A percentile compares a stretch with the other conserved stretches of the same genome.
These are phyloP conservation scores for Monotropa hypopitys DNA, from an alignment of 179 eudicot genomes.

Conservation along the genomic window DNA sequence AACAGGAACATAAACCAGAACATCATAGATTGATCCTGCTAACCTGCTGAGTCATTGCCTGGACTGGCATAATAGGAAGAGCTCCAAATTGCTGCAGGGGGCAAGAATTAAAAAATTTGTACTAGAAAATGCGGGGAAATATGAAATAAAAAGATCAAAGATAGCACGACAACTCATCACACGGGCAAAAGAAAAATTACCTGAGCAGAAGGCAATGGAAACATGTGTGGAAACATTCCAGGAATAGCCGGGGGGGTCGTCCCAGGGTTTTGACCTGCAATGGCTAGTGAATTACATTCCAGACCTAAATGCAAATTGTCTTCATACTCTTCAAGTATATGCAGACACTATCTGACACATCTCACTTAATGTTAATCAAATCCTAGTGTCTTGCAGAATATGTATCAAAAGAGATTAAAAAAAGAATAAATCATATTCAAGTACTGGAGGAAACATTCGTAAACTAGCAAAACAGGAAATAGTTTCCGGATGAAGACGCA, in stretches of 20 bases:
- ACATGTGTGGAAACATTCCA: slow-evolving; percentile 76
- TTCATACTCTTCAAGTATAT: neutral
- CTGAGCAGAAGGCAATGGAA: slow-evolving; percentile 50
- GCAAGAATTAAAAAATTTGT: neutral
- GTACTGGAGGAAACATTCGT: slow-evolving; percentile 16
- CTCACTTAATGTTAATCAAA: neutral
- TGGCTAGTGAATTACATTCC: slow-evolving; percentile 25
- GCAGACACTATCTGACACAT: neutral
- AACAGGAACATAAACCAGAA: neutral
- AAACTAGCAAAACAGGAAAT: slow-evolving; percentile 54
- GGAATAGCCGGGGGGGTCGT: slow-evolving; percentile 57
- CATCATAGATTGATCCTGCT: neutral
- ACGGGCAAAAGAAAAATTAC: slow-evolving; percentile 15
- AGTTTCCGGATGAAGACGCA: slow-evolving; percentile 65
- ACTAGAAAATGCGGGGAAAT: neutral
- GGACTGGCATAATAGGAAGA: slow-evolving; percentile 91
- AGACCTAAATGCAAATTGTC: neutral
- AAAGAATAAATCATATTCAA: slow-evolving; percentile 15
- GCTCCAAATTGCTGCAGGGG: slow-evolving; percentile 46
- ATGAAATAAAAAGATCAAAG: neutral
- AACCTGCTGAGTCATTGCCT: slow-evolving; percentile 99
- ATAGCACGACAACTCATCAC: neutral
- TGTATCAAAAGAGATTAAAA: slow-evolving; percentile 1
- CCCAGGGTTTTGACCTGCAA: slow-evolving; percentile 72
- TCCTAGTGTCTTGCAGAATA: neutral